Conservation (phyloP, 2,329 filamentous ascomycete genomes). For the Xylaria sp. region DNA sequence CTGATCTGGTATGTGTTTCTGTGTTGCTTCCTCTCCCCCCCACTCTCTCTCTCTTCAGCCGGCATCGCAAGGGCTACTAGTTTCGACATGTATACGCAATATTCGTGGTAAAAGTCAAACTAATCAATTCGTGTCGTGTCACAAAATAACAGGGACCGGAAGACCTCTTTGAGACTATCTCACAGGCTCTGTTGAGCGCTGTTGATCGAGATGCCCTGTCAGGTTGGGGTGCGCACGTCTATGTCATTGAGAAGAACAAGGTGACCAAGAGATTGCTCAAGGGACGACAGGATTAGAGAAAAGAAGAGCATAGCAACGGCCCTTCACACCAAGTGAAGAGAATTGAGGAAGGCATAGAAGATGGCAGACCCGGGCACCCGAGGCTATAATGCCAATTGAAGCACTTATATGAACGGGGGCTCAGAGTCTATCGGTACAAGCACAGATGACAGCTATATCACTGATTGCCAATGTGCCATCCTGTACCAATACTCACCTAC, state of each 20-base stretch:
- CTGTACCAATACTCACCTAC: conserved; percentile 42
- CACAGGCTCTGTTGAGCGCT: conserved; percentile 93
- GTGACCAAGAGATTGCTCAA: conserved; percentile 98
- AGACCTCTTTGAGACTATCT: conserved; percentile 98
- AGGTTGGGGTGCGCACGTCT: conserved; percentile 98
- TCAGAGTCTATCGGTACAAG: conserved; percentile 27
- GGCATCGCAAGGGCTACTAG: background rate
- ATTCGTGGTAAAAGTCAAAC: background rate
- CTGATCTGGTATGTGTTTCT: conserved; percentile 79
- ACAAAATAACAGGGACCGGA: conserved; percentile 75
- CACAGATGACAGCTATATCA: conserved; percentile 33
- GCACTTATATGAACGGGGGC: conserved; percentile 12
- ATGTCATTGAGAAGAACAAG: conserved; percentile 99
- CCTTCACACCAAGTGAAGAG: background rate
- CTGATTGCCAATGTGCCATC: conserved; percentile 37
- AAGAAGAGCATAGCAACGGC: conserved; percentile 3
- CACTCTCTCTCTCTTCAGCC: background rate
- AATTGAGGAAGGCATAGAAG: background rate
- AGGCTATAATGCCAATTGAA: conserved; percentile 20
- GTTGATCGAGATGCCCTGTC: conserved; percentile 96
- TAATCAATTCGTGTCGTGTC: conserved; percentile 19
- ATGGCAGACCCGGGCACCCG: background rate
- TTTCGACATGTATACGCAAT: background rate
- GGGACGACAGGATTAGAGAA: conserved; percentile 86
- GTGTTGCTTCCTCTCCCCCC: no score